Percentiles rank a stretch among this genome's conserved stretches.
phyloP scores from a whole-genome alignment of 768 basidiomycete genomes.

The Leccinum ochraceum region DNA sequence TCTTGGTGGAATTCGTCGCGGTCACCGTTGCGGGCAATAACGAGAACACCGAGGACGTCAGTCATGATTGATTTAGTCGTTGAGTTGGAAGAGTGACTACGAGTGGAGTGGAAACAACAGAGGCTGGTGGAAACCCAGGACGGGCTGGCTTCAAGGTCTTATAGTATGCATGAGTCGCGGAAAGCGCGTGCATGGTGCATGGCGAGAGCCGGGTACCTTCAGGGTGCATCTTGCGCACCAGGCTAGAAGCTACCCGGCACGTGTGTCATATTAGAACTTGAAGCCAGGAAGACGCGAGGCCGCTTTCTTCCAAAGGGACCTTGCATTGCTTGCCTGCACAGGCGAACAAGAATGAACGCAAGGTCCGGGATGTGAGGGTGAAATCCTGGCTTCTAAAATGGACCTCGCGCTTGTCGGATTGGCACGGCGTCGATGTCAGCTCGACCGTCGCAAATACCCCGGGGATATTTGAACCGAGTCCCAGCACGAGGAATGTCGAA shows the following conservation, averaged over 20 bases:
- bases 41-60: conserved; percentile 73
- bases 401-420: conserved; percentile 5
- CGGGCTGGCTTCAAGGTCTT: conserved; percentile 18
- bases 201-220: conserved; percentile 26
- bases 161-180: conserved; percentile 24
- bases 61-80: conserved; percentile 27
- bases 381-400: conserved; percentile 18
- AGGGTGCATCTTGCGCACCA: conserved; percentile 23
- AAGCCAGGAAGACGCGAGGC: conserved; percentile 35
- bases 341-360: conserved; percentile 33
- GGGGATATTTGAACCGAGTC: conserved; percentile 3
- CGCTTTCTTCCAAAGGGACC: conserved; percentile 31
- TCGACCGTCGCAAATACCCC: conserved; percentile 10
- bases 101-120: conserved; percentile 20
- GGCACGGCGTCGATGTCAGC: conserved; percentile 2
- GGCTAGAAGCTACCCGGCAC: conserved; percentile 22
- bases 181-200: conserved; percentile 31
- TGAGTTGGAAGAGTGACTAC: conserved; percentile 15
- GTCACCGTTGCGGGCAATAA: conserved; percentile 80
- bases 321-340: conserved; percentile 30
- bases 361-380: conserved; percentile 16
- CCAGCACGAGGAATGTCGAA: conserved; percentile 13
- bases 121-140: conserved; percentile 17
- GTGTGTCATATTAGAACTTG: conserved; percentile 26
- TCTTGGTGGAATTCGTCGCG: conserved; percentile 70